A percentile compares a stretch with the other conserved stretches of the same genome.
Evolutionary conservation across 805 yeast species (phyloP).

Genomic region (Saturnispora saitoi): DNA sequence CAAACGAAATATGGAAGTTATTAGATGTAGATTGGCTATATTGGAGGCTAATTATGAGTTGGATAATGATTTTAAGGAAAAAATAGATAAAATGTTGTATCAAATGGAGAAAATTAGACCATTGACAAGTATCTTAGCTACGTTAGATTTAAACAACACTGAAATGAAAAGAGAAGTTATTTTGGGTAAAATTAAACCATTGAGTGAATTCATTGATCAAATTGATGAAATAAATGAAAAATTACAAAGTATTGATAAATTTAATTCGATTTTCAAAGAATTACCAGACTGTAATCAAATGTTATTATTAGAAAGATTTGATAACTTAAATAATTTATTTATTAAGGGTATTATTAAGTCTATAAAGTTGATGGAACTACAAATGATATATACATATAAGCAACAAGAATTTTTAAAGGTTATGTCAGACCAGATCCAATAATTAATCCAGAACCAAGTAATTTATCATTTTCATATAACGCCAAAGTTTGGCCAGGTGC

Average conservation of each 20-base stretch:
- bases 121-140: neutral
- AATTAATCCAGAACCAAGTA: slow-evolving; percentile 58
- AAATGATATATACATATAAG: slow-evolving; percentile 16
- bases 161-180: neutral
- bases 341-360: slow-evolving; percentile 8
- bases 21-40: neutral
- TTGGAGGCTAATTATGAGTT: neutral
- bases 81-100: neutral
- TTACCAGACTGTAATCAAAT: neutral
- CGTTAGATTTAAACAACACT: neutral
- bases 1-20: neutral
- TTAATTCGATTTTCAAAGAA: neutral
- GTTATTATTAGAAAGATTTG: neutral
- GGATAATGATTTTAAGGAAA: neutral
- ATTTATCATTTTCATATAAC: slow-evolving; percentile 54
- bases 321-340: neutral
- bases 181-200: neutral
- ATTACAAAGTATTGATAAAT: slow-evolving; percentile 1
- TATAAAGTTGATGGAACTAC: slow-evolving; percentile 14
- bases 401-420: slow-evolving; percentile 7
- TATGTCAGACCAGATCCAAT: neutral
- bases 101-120: neutral
- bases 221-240: neutral
- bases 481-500: slow-evolving; percentile 88
- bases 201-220: neutral